Conservation (phyloP, 164 flowering plant genomes). For the Taxillus chinensis region DNA sequence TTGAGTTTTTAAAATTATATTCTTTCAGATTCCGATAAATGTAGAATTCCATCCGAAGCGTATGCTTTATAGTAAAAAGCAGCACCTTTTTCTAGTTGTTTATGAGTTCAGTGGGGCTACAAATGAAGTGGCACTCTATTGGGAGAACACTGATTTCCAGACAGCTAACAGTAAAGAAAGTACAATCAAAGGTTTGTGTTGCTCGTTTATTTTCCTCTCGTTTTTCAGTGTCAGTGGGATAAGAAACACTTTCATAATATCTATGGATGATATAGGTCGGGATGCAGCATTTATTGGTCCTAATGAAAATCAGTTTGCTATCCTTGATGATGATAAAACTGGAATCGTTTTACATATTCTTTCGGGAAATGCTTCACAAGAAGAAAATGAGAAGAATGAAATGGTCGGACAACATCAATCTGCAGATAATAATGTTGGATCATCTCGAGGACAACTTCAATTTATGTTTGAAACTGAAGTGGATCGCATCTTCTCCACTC, state of each 20-base stretch:
- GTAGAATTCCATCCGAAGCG: conserved; percentile 59
- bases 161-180: conserved; percentile 56
- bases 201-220: conserved; percentile 1
- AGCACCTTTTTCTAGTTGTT: conserved; percentile 74
- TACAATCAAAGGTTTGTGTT: conserved; percentile 63
- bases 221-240: background rate
- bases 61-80: conserved; percentile 70
- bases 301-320: conserved; percentile 76
- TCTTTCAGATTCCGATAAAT: conserved; percentile 71
- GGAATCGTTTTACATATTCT: conserved; percentile 62
- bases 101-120: conserved; percentile 71
- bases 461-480: conserved; percentile 86
- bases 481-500: conserved; percentile 92
- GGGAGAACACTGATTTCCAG: conserved; percentile 73
- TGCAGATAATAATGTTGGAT: conserved; percentile 33
- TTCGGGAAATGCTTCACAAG: conserved; percentile 47
- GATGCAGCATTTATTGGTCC: conserved; percentile 96
- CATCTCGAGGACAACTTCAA: conserved; percentile 59
- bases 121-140: conserved; percentile 77
- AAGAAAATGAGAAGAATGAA: conserved; percentile 35
- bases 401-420: conserved; percentile 32
- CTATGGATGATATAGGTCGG: conserved; percentile 37
- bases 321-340: conserved; percentile 87
- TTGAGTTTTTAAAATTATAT: conserved; percentile 4
- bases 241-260: background rate